A percentile compares a stretch with the other conserved stretches of the same genome.
These are phyloP conservation scores for Ophiocordyceps sinensis DNA, from an alignment of 2,329 filamentous ascomycete genomes.

Conservation along the genomic window DNA sequence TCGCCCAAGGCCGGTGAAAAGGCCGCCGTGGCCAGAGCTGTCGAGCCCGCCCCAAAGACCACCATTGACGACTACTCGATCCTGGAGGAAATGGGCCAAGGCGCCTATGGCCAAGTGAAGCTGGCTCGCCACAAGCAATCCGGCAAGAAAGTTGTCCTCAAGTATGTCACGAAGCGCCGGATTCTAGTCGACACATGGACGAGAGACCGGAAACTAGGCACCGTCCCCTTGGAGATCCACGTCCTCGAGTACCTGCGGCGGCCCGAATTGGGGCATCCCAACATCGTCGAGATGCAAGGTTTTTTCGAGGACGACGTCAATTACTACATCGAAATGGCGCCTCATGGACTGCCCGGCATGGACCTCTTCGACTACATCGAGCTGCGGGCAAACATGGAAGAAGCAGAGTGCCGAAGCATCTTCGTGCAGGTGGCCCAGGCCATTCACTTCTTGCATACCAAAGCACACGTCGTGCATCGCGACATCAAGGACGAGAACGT, in stretches of 20 bases:
- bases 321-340: slow-evolving; percentile 98
- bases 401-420: slow-evolving; percentile 84
- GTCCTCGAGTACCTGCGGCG: slow-evolving; percentile 84
- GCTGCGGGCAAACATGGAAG: slow-evolving; percentile 89
- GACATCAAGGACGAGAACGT: slow-evolving; percentile 99
- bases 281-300: slow-evolving; percentile 59
- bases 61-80: slow-evolving; percentile 83
- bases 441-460: slow-evolving; percentile 80
- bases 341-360: slow-evolving; percentile 92
- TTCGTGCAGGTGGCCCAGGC: slow-evolving; percentile 87
- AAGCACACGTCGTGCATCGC: slow-evolving; percentile 82
- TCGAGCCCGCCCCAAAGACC: slow-evolving; percentile 47
- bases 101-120: slow-evolving; percentile 95
- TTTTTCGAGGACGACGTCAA: slow-evolving; percentile 74
- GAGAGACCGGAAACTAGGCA: slow-evolving; percentile 79
- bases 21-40: slow-evolving; percentile 18
- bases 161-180: slow-evolving; percentile 92
- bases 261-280: slow-evolving; percentile 51
- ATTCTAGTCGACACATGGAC: slow-evolving; percentile 99
- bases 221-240: slow-evolving; percentile 92
- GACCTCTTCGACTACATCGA: slow-evolving; percentile 99
- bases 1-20: slow-evolving; percentile 16
- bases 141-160: slow-evolving; percentile 78
- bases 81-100: slow-evolving; percentile 95
- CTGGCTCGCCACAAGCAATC: slow-evolving; percentile 73